Evolutionary conservation across 2,329 filamentous ascomycete species (phyloP).

Genomic region (Biscogniauxia sp.): DNA sequence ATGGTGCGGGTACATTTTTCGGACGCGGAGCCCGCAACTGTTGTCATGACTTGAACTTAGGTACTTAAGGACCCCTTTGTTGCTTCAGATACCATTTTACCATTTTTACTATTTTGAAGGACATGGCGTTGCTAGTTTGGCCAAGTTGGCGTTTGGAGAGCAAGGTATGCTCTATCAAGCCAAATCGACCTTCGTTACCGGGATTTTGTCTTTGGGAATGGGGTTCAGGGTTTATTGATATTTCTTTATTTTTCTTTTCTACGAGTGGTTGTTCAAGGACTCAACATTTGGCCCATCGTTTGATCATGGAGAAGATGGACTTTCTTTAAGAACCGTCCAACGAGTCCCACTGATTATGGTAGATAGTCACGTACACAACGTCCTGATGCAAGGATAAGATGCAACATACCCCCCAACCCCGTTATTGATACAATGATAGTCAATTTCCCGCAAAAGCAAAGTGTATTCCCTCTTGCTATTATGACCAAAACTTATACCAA

Average conservation of each 20-base stretch:
- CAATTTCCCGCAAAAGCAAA: not conserved
- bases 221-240: not conserved
- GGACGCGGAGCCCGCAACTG: constrained; percentile 29
- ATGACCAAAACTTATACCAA: constrained; percentile 59
- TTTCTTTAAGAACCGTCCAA: not conserved
- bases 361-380: constrained; percentile 8
- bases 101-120: not conserved
- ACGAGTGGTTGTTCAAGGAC: not conserved
- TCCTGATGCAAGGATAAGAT: constrained; percentile 10
- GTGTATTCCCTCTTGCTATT: constrained; percentile 5
- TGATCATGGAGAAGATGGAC: not conserved
- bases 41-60: constrained; percentile 26
- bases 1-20: constrained; percentile 33
- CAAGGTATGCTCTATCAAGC: not conserved
- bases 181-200: not conserved
- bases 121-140: not conserved
- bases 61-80: not conserved
- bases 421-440: constrained; percentile 9
- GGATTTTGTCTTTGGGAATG: not conserved
- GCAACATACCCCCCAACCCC: constrained; percentile 16
- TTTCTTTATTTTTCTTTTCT: no score
- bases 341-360: constrained; percentile 1
- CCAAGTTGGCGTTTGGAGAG: not conserved
- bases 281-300: not conserved
- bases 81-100: not conserved